Conservation (phyloP, 2,329 filamentous ascomycete genomes). For the Coniochaeta pulveracea region DNA sequence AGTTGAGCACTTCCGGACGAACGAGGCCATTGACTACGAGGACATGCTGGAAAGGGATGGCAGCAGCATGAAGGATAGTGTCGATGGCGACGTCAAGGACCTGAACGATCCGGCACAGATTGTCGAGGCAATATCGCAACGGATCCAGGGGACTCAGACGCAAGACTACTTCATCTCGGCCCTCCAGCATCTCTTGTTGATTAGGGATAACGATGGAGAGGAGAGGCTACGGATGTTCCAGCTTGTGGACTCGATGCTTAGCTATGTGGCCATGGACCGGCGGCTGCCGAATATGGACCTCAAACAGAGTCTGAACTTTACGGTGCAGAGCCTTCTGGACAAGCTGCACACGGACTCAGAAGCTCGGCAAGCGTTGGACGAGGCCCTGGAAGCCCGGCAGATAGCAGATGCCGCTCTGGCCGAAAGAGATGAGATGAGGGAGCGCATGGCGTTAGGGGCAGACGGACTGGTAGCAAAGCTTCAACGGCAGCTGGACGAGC, state of each 20-base stretch:
- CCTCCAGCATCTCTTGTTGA: slow-evolving; percentile 87
- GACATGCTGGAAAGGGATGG: slow-evolving; percentile 88
- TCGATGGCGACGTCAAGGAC: slow-evolving; percentile 80
- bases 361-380: slow-evolving; percentile 82
- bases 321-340: slow-evolving; percentile 87
- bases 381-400: slow-evolving; percentile 79
- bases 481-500: slow-evolving; percentile 89
- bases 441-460: slow-evolving; percentile 79
- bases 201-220: slow-evolving; percentile 83
- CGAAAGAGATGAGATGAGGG: slow-evolving; percentile 89
- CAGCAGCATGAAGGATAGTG: slow-evolving; percentile 78
- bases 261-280: slow-evolving; percentile 97
- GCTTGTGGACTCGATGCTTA: slow-evolving; percentile 96
- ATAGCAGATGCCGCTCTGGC: slow-evolving; percentile 93
- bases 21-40: slow-evolving; percentile 97
- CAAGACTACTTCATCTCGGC: slow-evolving; percentile 95
- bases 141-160: slow-evolving; percentile 70
- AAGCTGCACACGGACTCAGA: slow-evolving; percentile 95
- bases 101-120: slow-evolving; percentile 89
- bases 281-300: slow-evolving; percentile 93
- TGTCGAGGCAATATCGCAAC: slow-evolving; percentile 81
- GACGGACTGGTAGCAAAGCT: slow-evolving; percentile 88
- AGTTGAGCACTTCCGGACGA: slow-evolving; percentile 82
- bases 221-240: slow-evolving; percentile 94
- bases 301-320: slow-evolving; percentile 95